Evolutionary conservation across 768 basidiomycete genomes (phyloP).

Genomic region (Agrocybe praecox): DNA sequence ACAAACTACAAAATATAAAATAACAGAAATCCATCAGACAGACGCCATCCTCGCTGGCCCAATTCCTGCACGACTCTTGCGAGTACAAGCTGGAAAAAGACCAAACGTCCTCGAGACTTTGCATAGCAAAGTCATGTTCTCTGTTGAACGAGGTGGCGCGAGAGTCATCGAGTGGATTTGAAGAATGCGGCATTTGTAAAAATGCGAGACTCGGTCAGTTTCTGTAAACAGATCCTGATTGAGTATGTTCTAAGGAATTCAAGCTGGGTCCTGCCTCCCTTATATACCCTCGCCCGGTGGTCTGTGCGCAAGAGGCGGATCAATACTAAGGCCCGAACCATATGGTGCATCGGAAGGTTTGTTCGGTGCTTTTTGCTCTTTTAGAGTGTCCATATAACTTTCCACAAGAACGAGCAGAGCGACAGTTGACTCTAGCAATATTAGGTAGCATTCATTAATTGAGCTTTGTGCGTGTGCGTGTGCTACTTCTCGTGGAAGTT

Average conservation of each 20-base stretch:
- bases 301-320: conserved; percentile 27
- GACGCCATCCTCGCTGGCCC: conserved; percentile 56
- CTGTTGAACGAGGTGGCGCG: conserved; percentile 66
- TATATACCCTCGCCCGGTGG: conserved; percentile 27
- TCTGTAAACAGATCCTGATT: conserved; percentile 83
- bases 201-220: conserved; percentile 82
- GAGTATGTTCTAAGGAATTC: conserved; percentile 70
- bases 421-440: too few species aligned
- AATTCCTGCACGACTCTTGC: conserved; percentile 25
- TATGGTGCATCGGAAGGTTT: not conserved
- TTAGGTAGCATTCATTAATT: too few species aligned
- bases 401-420: too few species aligned
- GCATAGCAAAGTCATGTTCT: conserved; percentile 51
- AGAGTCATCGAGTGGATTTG: conserved; percentile 71
- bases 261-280: conserved; percentile 7
- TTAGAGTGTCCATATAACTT: too few species aligned
- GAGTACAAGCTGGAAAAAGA: conserved; percentile 24
- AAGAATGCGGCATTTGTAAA: conserved; percentile 75
- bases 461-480: too few species aligned
- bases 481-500: too few species aligned
- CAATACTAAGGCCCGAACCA: not conserved
- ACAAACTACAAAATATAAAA: not conserved
- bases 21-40: conserved; percentile 59
- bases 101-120: conserved; percentile 70
- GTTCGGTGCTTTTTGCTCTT: too few species aligned